Conservation (phyloP, 805 yeast species). For the Brettanomyces naardenensis region DNA sequence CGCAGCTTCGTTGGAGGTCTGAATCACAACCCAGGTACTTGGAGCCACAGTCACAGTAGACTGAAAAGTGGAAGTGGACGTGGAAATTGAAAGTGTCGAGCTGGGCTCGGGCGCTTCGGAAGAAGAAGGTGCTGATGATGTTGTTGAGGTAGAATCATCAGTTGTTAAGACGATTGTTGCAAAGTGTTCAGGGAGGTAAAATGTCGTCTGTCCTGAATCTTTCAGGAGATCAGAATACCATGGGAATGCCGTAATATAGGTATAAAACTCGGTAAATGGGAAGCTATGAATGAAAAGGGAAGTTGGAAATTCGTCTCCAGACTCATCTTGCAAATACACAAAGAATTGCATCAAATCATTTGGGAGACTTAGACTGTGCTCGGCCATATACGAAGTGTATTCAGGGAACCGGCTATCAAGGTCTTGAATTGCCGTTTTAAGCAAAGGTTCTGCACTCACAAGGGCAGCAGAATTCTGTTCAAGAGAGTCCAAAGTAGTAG, state of each 20-base stretch:
- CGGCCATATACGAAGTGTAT: slow-evolving; percentile 29
- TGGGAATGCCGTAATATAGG: slow-evolving; percentile 25
- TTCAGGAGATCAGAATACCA: slow-evolving; percentile 24
- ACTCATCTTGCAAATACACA: slow-evolving; percentile 11
- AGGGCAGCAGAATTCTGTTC: slow-evolving; percentile 26
- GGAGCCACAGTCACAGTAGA: slow-evolving; percentile 1
- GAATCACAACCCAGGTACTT: neutral
- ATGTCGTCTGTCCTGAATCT: slow-evolving; percentile 18
- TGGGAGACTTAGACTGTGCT: slow-evolving; percentile 22
- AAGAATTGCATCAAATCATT: slow-evolving; percentile 23
- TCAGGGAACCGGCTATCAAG: slow-evolving; percentile 18
- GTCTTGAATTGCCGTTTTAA: slow-evolving; percentile 26
- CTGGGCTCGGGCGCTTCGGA: neutral
- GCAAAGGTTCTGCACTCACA: slow-evolving; percentile 22
- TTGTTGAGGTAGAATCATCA: slow-evolving; percentile 1
- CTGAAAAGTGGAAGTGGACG: neutral
- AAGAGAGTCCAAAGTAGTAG: slow-evolving; percentile 17
- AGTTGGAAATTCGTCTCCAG: slow-evolving; percentile 15
- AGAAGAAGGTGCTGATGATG: neutral
- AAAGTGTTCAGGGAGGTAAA: slow-evolving; percentile 24
- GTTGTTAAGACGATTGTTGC: slow-evolving; percentile 8
- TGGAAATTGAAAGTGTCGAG: neutral
- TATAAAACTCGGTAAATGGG: slow-evolving; percentile 27
- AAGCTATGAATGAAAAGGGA: slow-evolving; percentile 20
- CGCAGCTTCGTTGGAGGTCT: neutral